Conservation (phyloP, 73 alveolate species). For the Durusdinium trenchii region DNA sequence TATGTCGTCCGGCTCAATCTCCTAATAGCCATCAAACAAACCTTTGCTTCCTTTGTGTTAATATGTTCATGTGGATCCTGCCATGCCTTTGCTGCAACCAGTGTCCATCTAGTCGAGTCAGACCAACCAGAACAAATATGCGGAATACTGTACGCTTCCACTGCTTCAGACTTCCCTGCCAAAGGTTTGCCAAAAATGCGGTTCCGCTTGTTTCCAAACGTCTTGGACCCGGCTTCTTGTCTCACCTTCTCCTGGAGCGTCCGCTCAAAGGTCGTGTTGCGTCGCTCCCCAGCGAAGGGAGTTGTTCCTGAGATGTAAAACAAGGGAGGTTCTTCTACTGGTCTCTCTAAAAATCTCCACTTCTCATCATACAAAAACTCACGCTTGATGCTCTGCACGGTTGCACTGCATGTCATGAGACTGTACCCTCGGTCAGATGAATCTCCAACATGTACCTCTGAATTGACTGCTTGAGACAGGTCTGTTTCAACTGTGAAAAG, state of each 20-base stretch:
- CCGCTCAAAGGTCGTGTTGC: not conserved
- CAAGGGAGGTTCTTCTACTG: not conserved
- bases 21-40: not conserved
- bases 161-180: not conserved
- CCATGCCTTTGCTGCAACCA: not conserved
- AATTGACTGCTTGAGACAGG: not conserved
- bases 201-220: not conserved
- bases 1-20: not conserved
- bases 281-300: not conserved
- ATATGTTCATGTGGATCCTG: not conserved
- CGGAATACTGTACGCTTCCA: not conserved
- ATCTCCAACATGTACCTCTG: constrained; percentile 47
- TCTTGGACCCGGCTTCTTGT: not conserved
- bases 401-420: not conserved
- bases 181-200: no score
- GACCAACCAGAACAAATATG: not conserved
- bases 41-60: constrained; percentile 6
- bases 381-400: not conserved
- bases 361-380: not conserved
- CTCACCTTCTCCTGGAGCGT: not conserved
- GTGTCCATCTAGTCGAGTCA: not conserved
- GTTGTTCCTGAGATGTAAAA: not conserved
- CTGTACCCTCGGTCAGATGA: constrained; percentile 32
- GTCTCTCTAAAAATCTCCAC: constrained; percentile 7
- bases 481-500: not conserved